Percentiles rank a stretch among this genome's conserved stretches.
phyloP scores from a whole-genome alignment of 352 stramenopile genomes.

The Phytophthora cryptogea region DNA sequence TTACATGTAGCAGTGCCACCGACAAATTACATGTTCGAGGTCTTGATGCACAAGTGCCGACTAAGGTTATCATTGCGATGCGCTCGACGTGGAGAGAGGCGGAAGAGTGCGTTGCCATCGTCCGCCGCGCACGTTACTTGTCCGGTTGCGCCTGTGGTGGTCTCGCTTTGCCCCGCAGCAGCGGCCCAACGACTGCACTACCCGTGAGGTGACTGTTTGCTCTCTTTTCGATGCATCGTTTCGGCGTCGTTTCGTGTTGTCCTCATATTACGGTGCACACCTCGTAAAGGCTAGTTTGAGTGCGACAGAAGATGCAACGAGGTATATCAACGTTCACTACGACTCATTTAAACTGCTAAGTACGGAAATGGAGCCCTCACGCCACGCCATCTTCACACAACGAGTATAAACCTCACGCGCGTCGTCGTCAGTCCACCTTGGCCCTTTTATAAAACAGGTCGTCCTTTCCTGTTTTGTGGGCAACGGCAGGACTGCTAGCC shows the following conservation, averaged over 20 bases:
- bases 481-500: neutral
- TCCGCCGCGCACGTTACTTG: neutral
- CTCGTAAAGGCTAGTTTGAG: neutral
- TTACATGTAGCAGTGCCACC: slow-evolving; percentile 2
- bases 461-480: neutral
- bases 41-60: slow-evolving; percentile 10
- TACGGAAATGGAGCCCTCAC: neutral
- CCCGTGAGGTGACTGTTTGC: neutral
- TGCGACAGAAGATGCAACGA: neutral
- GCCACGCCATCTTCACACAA: neutral
- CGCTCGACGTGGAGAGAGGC: neutral
- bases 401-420: neutral
- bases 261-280: neutral
- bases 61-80: slow-evolving; percentile 16
- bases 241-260: slow-evolving; percentile 1
- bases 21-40: slow-evolving; percentile 1
- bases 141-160: slow-evolving; percentile 5
- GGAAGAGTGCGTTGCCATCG: slow-evolving; percentile 1
- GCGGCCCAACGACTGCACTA: neutral
- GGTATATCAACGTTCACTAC: too few relatives aligned
- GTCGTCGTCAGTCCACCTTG: slow-evolving; percentile 10
- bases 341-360: neutral
- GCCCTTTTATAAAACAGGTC: slow-evolving; percentile 6
- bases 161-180: neutral
- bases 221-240: neutral